phyloP scores from a whole-genome alignment of 2,329 filamentous ascomycete species.

The Reticulascus tulasneorum region DNA sequence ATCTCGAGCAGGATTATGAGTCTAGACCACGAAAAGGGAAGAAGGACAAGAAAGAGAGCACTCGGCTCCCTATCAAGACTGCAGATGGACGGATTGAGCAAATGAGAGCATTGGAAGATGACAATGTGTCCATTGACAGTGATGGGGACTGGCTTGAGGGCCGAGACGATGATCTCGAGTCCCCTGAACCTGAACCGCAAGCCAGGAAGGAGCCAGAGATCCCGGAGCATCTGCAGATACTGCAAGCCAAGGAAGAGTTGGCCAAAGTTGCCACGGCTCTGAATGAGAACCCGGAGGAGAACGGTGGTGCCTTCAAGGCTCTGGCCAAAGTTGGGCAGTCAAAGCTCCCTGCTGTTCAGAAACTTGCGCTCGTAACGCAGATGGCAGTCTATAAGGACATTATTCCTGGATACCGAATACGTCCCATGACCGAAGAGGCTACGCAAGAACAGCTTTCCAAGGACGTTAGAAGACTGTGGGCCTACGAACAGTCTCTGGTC shows the following conservation, averaged over 20 bases:
- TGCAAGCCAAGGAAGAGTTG: slow-evolving; percentile 87
- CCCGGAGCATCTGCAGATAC: slow-evolving; percentile 72
- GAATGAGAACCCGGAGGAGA: slow-evolving; percentile 91
- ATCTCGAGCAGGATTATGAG: slow-evolving; percentile 90
- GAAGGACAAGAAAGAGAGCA: slow-evolving; percentile 67
- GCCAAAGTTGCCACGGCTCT: slow-evolving; percentile 75
- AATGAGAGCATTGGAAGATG: slow-evolving; percentile 49
- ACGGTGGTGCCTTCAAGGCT: slow-evolving; percentile 73
- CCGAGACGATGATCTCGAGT: slow-evolving; percentile 49
- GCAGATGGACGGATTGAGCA: slow-evolving; percentile 69
- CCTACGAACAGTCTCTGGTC: slow-evolving; percentile 85
- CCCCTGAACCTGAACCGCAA: slow-evolving; percentile 38
- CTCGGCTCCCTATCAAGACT: slow-evolving; percentile 81
- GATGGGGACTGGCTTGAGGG: slow-evolving; percentile 63
- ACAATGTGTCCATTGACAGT: slow-evolving; percentile 54
- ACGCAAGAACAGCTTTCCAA: slow-evolving; percentile 81
- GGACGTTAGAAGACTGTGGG: slow-evolving; percentile 76
- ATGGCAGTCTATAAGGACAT: slow-evolving; percentile 91
- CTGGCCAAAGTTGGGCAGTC: slow-evolving; percentile 71
- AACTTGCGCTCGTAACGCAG: slow-evolving; percentile 81
- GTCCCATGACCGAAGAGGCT: slow-evolving; percentile 71
- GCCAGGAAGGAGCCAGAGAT: slow-evolving; percentile 56
- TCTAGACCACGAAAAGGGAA: slow-evolving; percentile 70
- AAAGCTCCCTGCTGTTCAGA: slow-evolving; percentile 70
- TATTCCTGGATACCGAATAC: slow-evolving; percentile 93